Percentiles rank a stretch among this genome's conserved stretches.
phyloP scores from a whole-genome alignment of 176 grass and related monocot genomes.

The Bromus sterilis region DNA sequence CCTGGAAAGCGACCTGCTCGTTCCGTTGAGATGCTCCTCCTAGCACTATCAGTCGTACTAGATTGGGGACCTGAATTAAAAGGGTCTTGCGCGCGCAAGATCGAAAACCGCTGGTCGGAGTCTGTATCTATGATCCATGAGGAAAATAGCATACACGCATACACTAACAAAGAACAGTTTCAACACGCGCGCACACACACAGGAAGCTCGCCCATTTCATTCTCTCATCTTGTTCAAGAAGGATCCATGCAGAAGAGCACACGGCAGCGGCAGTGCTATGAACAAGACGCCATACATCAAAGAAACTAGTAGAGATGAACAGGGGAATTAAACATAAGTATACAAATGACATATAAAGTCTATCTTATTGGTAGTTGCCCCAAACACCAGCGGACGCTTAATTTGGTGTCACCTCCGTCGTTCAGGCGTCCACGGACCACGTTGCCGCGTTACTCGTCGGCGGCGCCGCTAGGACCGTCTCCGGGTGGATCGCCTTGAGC shows the following conservation, averaged over 20 bases:
- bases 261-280: neutral
- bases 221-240: neutral
- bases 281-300: conserved; percentile 6
- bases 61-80: too few relatives aligned
- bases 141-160: too few relatives aligned
- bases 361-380: neutral
- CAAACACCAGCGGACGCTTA: neutral
- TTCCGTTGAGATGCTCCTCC: too few relatives aligned
- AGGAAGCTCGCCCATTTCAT: neutral
- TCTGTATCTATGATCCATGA: too few relatives aligned
- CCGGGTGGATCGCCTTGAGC: conserved; percentile 15
- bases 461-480: conserved; percentile 67
- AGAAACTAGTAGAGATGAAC: neutral
- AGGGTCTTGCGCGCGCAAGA: too few relatives aligned
- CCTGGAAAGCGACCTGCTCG: too few relatives aligned
- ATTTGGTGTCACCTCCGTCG: neutral
- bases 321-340: neutral
- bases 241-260: neutral
- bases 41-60: too few relatives aligned
- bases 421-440: conserved; percentile 61
- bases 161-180: too few relatives aligned
- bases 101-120: too few relatives aligned
- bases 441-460: conserved; percentile 42
- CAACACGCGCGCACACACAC: neutral
- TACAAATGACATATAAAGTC: neutral